Conservation (phyloP, 1,139 yeast species). For the Magnusiomyces ingens region DNA sequence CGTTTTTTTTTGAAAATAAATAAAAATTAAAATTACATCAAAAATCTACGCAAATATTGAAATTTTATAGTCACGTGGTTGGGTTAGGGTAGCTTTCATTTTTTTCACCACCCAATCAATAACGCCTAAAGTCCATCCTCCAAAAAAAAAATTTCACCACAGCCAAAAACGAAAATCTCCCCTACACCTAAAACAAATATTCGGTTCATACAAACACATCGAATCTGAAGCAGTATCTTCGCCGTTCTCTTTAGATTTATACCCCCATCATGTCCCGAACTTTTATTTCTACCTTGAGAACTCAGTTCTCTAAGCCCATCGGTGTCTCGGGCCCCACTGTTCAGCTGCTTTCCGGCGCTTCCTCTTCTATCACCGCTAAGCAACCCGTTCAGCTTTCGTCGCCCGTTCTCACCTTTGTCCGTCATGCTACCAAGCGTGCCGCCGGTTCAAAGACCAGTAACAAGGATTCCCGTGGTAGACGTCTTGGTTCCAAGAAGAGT, state of each 20-base stretch:
- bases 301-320: slow-evolving; percentile 2
- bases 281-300: neutral
- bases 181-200: neutral
- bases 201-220: neutral
- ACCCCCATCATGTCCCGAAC: slow-evolving; percentile 1
- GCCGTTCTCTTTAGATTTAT: neutral
- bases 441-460: slow-evolving; percentile 90
- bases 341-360: slow-evolving; percentile 18
- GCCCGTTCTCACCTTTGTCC: slow-evolving; percentile 41
- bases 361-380: neutral
- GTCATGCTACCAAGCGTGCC: slow-evolving; percentile 90
- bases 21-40: neutral
- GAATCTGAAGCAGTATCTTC: neutral
- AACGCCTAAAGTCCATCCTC: neutral
- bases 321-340: neutral
- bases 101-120: neutral
- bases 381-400: slow-evolving; percentile 21
- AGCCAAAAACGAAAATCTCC: neutral
- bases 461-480: slow-evolving; percentile 92
- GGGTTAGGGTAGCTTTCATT: neutral
- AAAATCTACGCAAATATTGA: neutral
- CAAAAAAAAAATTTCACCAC: neutral
- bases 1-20: neutral
- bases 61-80: neutral
- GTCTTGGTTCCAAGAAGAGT: slow-evolving; percentile 83